Percentiles rank a stretch among this genome's conserved stretches.
phyloP scores from a whole-genome alignment of 345 rosid species.

The Euclidium syriacum region DNA sequence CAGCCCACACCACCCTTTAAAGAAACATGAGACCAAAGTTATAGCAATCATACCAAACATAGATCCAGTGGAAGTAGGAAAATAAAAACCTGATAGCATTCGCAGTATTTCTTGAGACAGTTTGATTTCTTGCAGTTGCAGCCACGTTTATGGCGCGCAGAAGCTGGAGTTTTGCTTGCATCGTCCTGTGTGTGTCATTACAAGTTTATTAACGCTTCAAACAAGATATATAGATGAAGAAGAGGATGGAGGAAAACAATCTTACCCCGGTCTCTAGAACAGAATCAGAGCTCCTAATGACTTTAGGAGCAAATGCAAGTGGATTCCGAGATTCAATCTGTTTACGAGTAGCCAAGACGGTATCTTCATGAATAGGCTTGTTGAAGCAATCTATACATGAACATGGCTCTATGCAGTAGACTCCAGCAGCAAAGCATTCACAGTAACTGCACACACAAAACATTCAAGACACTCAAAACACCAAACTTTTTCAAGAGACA shows the following conservation, averaged over 20 bases:
- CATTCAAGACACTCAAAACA: slow-evolving; percentile 8
- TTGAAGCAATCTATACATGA: slow-evolving; percentile 94
- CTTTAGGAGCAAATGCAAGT: slow-evolving; percentile 99
- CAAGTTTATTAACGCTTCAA: not conserved
- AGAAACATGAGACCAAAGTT: slow-evolving; percentile 1
- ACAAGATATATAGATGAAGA: not conserved
- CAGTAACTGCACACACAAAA: slow-evolving; percentile 28
- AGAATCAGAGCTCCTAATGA: slow-evolving; percentile 58
- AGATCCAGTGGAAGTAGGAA: slow-evolving; percentile 7
- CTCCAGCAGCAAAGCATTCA: slow-evolving; percentile 99
- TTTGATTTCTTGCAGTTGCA: slow-evolving; percentile 98
- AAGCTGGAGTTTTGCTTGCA: slow-evolving; percentile 77
- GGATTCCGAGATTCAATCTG: slow-evolving; percentile 98
- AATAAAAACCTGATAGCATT: slow-evolving; percentile 90
- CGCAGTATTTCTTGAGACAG: slow-evolving; percentile 95
- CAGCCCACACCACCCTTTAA: slow-evolving; percentile 93
- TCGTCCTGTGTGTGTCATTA: slow-evolving; percentile 60
- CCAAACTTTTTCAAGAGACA: not conserved
- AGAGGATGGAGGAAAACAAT: not conserved
- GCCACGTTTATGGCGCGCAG: slow-evolving; percentile 94
- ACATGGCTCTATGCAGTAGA: slow-evolving; percentile 90
- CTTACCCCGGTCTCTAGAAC: slow-evolving; percentile 58
- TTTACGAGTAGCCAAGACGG: slow-evolving; percentile 87
- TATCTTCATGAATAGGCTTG: slow-evolving; percentile 89
- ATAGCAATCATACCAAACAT: slow-evolving; percentile 18